A percentile compares a stretch with the other conserved stretches of the same genome.
Conservation (phyloP, 495 filamentous ascomycete species). For the Xylaria telfairii region DNA sequence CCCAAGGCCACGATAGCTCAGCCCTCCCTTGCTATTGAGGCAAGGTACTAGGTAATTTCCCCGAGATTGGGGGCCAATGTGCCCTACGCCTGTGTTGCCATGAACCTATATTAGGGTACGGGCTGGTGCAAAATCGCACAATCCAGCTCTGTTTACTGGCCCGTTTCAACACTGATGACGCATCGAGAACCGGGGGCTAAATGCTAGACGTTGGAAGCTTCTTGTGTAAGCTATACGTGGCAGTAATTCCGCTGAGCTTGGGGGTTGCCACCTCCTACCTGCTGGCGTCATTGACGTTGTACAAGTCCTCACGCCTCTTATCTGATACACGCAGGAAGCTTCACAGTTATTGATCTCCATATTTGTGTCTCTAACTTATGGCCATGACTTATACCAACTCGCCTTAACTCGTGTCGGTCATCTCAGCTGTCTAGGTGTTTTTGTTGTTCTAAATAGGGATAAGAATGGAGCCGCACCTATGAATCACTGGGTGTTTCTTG, state of each 20-base stretch:
- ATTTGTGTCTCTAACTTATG: background rate
- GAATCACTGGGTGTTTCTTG: too few relatives aligned
- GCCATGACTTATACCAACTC: too few relatives aligned
- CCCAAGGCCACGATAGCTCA: background rate
- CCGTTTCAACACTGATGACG: background rate
- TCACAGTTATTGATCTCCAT: background rate
- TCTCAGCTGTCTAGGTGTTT: background rate
- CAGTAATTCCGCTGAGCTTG: background rate
- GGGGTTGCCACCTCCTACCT: background rate
- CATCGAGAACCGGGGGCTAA: background rate
- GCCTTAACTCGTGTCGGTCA: too few relatives aligned
- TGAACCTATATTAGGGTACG: too few relatives aligned
- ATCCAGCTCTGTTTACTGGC: background rate
- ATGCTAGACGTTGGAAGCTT: background rate
- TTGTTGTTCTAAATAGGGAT: background rate
- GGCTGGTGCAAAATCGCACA: background rate
- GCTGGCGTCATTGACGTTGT: background rate
- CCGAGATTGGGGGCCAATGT: too few relatives aligned
- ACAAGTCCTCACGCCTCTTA: background rate
- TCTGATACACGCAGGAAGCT: background rate
- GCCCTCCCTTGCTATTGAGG: background rate
- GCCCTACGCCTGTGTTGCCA: background rate
- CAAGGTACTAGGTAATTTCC: background rate
- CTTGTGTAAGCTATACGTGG: background rate
- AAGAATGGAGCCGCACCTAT: too few relatives aligned